Evolutionary conservation across 176 grass and related monocot species (phyloP).

Genomic region (Carex myosuroides): DNA sequence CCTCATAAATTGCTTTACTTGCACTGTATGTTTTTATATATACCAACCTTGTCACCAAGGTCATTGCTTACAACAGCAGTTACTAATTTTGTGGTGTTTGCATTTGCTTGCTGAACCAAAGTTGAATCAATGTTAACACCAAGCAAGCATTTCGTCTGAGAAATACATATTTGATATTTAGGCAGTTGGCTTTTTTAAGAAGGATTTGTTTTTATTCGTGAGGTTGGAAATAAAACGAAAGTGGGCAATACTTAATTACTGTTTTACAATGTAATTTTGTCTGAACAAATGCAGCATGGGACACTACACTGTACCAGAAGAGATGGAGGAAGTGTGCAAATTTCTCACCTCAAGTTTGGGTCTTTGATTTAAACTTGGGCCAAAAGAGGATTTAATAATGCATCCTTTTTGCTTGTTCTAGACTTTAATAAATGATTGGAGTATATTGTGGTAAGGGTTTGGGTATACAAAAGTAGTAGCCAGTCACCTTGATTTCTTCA

Average conservation of each 20-base stretch:
- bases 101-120: background rate
- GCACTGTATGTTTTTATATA: background rate
- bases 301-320: conserved; percentile 83
- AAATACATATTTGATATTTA: background rate
- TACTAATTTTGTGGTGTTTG: background rate
- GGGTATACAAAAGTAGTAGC: conserved; percentile 20
- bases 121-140: background rate
- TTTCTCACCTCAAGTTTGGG: conserved; percentile 54
- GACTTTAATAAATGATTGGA: conserved; percentile 19
- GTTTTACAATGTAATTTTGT: background rate
- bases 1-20: background rate
- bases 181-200: background rate
- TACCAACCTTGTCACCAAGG: background rate
- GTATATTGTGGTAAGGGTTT: conserved; percentile 18
- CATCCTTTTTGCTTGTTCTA: conserved; percentile 16
- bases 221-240: background rate
- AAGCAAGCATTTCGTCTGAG: background rate
- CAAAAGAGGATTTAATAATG: conserved; percentile 10
- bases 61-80: background rate
- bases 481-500: background rate
- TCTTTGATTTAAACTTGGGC: conserved; percentile 19
- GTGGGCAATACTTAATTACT: background rate
- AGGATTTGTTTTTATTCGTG: background rate
- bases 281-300: conserved; percentile 54
- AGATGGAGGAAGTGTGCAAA: conserved; percentile 89